phyloP scores from a whole-genome alignment of 768 basidiomycete genomes.

The Xanthoconium purpureum region DNA sequence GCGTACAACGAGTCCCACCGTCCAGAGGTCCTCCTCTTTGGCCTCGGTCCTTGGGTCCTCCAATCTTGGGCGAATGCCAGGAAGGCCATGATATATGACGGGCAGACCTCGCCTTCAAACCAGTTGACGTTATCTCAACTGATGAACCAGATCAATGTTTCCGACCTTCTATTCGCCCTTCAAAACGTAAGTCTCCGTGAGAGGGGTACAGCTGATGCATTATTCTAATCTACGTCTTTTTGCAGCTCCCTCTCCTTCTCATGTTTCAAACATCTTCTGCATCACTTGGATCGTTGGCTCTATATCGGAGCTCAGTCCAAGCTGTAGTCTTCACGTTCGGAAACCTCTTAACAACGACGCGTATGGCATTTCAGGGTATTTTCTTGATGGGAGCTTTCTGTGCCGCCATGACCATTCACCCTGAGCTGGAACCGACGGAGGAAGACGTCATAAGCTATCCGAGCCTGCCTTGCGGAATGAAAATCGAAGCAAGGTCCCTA shows the following conservation, averaged over 20 bases:
- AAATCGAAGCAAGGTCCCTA: constrained; percentile 64
- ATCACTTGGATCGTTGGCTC: constrained; percentile 75
- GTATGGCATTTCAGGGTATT: constrained; percentile 79
- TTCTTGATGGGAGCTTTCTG: constrained; percentile 87
- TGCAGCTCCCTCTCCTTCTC: constrained; percentile 71
- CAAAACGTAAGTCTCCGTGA: constrained; percentile 61
- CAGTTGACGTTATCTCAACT: constrained; percentile 43
- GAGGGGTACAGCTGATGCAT: neutral
- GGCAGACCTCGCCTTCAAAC: constrained; percentile 38
- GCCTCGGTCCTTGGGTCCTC: constrained; percentile 82
- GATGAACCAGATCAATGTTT: constrained; percentile 56
- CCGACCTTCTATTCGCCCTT: constrained; percentile 59
- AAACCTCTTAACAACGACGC: constrained; percentile 57
- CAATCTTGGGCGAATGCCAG: constrained; percentile 70
- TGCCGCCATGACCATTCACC: constrained; percentile 69
- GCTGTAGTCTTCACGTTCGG: constrained; percentile 64
- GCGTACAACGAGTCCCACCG: constrained; percentile 73
- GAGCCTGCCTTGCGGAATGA: constrained; percentile 54
- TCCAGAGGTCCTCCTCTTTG: constrained; percentile 81
- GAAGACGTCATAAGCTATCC: constrained; percentile 51
- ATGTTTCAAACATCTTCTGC: constrained; percentile 69
- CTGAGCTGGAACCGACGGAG: constrained; percentile 59
- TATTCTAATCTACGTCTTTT: constrained; percentile 13
- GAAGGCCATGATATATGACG: constrained; percentile 55
- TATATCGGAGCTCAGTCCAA: constrained; percentile 78